phyloP scores from a whole-genome alignment of 805 yeast genomes.

The Barnettozyma californica region DNA sequence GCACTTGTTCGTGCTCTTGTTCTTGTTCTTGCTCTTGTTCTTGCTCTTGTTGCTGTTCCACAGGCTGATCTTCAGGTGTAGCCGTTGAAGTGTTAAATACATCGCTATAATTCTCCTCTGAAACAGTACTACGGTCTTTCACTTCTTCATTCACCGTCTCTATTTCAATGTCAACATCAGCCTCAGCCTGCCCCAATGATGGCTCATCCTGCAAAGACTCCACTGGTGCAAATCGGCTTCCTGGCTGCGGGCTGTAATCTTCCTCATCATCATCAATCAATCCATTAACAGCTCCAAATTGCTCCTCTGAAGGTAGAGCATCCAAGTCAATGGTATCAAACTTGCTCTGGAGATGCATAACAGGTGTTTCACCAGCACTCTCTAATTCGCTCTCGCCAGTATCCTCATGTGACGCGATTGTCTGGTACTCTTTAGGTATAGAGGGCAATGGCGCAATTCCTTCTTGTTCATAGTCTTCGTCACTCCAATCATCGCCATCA shows the following conservation, averaged over 20 bases:
- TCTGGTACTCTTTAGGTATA: neutral
- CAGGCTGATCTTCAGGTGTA: neutral
- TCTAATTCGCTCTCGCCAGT: neutral
- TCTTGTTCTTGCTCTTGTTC: no score
- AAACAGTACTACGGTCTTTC: neutral
- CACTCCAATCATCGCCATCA: conserved; percentile 38
- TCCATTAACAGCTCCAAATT: conserved; percentile 3
- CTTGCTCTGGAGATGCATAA: conserved; percentile 1
- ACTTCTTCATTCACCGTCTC: neutral
- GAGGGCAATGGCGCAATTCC: conserved; percentile 4
- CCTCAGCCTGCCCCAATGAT: neutral
- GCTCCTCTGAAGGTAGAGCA: conserved; percentile 3
- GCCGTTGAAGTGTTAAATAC: neutral
- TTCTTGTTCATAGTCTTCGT: conserved; percentile 12
- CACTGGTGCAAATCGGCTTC: conserved; percentile 10
- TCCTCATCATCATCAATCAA: conserved; percentile 18
- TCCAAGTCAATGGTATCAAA: conserved; percentile 6
- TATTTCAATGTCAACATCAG: neutral
- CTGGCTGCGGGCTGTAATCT: conserved; percentile 15
- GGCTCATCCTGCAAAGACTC: neutral
- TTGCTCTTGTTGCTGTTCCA: neutral
- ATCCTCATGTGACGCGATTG: neutral
- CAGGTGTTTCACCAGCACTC: conserved; percentile 7
- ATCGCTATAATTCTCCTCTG: neutral
- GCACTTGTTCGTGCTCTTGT: no score